A percentile compares a stretch with the other conserved stretches of the same genome.
phyloP scores from a whole-genome alignment of 2,329 filamentous ascomycete species.

The Sporothrix pallida region DNA sequence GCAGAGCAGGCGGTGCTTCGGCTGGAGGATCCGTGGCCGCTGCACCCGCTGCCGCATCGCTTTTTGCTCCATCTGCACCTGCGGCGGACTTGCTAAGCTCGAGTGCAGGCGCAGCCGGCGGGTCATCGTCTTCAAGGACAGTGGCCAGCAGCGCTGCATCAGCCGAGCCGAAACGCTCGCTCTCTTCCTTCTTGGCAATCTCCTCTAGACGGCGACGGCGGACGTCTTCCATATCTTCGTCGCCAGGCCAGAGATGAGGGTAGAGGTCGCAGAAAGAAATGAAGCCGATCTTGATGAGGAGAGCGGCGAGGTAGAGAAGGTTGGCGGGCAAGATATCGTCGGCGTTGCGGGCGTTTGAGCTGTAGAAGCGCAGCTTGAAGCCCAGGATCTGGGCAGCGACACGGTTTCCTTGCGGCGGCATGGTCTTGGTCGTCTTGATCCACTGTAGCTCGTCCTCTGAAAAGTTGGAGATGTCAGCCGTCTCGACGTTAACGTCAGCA shows the following conservation, averaged over 20 bases:
- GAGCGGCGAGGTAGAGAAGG: constrained; percentile 85
- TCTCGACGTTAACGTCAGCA: constrained; percentile 44
- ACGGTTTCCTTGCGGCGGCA: constrained; percentile 84
- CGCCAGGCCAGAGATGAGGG: constrained; percentile 84
- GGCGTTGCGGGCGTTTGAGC: constrained; percentile 72
- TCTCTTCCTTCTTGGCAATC: constrained; percentile 76
- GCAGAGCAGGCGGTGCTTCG: constrained; percentile 55
- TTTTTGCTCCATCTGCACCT: constrained; percentile 36
- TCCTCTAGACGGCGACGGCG: constrained; percentile 74
- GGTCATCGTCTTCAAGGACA: constrained; percentile 85
- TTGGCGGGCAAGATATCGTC: constrained; percentile 87
- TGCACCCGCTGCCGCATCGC: constrained; percentile 69
- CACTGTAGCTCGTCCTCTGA: constrained; percentile 65
- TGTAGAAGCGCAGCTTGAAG: constrained; percentile 96
- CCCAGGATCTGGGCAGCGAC: constrained; percentile 93
- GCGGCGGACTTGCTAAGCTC: constrained; percentile 31
- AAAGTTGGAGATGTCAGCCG: constrained; percentile 46
- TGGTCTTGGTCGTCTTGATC: constrained; percentile 79
- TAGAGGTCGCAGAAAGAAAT: constrained; percentile 91
- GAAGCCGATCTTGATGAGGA: constrained; percentile 96
- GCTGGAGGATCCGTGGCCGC: constrained; percentile 55
- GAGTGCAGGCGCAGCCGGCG: constrained; percentile 54
- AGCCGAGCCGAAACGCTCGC: constrained; percentile 70
- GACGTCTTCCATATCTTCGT: constrained; percentile 79
- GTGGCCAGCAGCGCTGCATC: constrained; percentile 87